Percentiles rank a stretch among this genome's conserved stretches.
Evolutionary conservation across 768 basidiomycete species (phyloP).

Genomic region (Collybia mongolica): DNA sequence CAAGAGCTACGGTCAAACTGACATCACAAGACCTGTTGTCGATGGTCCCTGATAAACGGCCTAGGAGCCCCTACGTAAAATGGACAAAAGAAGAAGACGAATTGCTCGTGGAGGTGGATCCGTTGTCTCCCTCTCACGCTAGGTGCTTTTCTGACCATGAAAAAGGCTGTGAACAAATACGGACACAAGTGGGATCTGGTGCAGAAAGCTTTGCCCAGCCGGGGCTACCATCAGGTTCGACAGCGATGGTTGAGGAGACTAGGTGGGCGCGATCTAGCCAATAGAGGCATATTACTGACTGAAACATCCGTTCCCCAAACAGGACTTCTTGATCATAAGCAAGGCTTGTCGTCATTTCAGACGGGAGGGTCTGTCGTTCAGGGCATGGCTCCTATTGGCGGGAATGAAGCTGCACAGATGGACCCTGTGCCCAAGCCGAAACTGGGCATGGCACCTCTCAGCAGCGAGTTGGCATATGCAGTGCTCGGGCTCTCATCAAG

Average conservation of each 20-base stretch:
- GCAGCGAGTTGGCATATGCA: constrained; percentile 30
- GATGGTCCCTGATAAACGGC: background rate
- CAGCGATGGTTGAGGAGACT: constrained; percentile 41
- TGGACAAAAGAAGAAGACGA: background rate
- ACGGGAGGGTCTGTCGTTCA: constrained; percentile 16
- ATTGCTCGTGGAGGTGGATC: constrained; percentile 2
- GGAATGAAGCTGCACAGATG: background rate
- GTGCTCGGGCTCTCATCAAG: background rate
- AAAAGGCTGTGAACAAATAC: constrained; percentile 16
- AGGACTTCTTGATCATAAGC: constrained; percentile 33
- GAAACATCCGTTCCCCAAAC: constrained; percentile 6
- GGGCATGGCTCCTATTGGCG: constrained; percentile 5
- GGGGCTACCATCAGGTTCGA: constrained; percentile 42
- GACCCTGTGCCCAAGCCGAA: constrained; percentile 34
- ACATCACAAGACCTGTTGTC: background rate
- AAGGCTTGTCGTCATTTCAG: constrained; percentile 30
- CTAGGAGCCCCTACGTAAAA: background rate
- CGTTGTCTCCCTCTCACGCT: too few relatives aligned
- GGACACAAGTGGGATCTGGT: constrained; percentile 32
- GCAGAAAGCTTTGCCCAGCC: constrained; percentile 30
- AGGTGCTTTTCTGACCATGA: too few relatives aligned
- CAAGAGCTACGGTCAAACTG: background rate
- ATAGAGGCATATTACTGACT: background rate
- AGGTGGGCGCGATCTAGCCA: constrained; percentile 15
- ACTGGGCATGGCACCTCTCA: constrained; percentile 34